Base-by-base conservation (phyloP, 2,329 filamentous ascomycete species). In the Aspergillus intermedius region DNA sequence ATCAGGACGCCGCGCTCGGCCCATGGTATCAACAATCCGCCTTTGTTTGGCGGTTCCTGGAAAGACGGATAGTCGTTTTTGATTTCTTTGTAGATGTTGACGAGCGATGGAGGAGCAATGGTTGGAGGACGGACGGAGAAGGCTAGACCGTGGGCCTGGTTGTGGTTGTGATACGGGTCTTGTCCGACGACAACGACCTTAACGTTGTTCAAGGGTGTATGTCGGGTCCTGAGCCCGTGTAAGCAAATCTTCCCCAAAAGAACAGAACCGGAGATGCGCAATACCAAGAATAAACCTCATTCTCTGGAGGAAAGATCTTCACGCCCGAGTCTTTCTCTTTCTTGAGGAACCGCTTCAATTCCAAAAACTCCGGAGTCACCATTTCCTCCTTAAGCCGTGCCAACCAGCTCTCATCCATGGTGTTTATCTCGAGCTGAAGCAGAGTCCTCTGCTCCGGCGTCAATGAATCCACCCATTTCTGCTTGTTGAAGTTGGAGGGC, bases 221-320 rank as follows among this genome's bases (percentile, higher is more conserved):
- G 87, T 22, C 90, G 87, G 52, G 91, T 96, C 91, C 91, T 96
- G 50, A 39, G 49, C 30, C n/a, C 37, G 19, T 35, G 50, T 64
- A 54, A 64, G 57, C 45, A 30, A 23, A 28, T 42, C 10, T 12
- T 22, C 37, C 4, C 19, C 7, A 40, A 19, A 12, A 22, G 5
- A 40, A 9, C 15, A 30, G 0, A 12, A 37, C 19, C 21, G 15
- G 43, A 44, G 6, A 13, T 15, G 10, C 4, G 4, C 17, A 77
- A 49, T 76, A 95, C 93, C 93, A 98, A 55, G 88, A 93, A 71
- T 98, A 98, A 10, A 98, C 83, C 60, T 98, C 91, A 55, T 89
- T 79, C 58, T 82, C 77, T 0, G 91, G 91, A 3, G 93, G 93
- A 61, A 94, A 98, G 57, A 95, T 80, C 62, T 86, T 91, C 70